phyloP scores from a whole-genome alignment of 2,329 filamentous ascomycete genomes.

The Microcyclosporella mali region DNA sequence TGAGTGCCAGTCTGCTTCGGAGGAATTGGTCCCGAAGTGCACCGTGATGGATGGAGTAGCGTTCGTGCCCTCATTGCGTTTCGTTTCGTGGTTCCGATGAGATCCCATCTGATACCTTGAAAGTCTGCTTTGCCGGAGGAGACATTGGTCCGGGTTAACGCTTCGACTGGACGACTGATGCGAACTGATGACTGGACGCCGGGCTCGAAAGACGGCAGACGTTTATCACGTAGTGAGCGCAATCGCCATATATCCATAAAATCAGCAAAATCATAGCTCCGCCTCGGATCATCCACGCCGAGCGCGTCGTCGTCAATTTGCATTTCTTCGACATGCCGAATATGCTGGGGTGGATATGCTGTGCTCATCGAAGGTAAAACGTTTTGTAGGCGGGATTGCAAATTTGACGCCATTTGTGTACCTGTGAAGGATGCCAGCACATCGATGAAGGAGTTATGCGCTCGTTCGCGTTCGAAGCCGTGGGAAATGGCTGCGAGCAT shows the following conservation, averaged over 20 bases:
- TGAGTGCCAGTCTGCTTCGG: constrained; percentile 1
- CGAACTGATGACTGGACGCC: constrained; percentile 16
- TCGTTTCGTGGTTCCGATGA: constrained; percentile 23
- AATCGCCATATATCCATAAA: constrained; percentile 29
- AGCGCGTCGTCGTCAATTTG: constrained; percentile 22
- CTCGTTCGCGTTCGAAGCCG: background rate
- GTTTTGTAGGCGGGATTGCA: background rate
- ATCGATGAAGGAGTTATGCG: background rate
- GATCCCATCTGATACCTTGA: constrained; percentile 34
- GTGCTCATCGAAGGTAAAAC: background rate
- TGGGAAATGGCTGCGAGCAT: background rate
- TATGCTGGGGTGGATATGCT: background rate
- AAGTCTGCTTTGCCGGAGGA: constrained; percentile 22
- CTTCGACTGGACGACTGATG: constrained; percentile 10
- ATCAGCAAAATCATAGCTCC: constrained; percentile 26
- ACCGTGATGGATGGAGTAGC: constrained; percentile 23
- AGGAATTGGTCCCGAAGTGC: no score
- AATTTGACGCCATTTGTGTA: background rate
- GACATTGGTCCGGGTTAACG: constrained; percentile 15
- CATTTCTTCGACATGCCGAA: constrained; percentile 5
- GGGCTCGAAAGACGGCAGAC: constrained; percentile 16
- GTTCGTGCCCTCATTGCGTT: constrained; percentile 26
- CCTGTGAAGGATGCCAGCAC: background rate
- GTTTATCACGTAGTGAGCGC: constrained; percentile 17
- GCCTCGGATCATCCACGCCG: constrained; percentile 24